Conservation (phyloP, 768 basidiomycete genomes). For the Termitomyces sp. region DNA sequence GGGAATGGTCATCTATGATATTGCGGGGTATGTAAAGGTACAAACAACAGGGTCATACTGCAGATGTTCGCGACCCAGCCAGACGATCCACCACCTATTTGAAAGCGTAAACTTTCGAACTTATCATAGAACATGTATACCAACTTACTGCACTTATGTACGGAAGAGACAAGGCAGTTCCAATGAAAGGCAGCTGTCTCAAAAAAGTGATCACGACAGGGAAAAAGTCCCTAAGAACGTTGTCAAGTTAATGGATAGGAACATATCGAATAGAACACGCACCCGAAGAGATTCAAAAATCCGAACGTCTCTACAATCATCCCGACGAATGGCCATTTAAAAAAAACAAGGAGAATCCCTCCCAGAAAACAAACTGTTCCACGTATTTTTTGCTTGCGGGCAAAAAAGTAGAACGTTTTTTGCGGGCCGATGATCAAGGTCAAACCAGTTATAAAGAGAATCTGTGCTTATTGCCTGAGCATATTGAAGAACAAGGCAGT, state of each 20-base stretch:
- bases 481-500: neutral
- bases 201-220: conserved; percentile 97
- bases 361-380: conserved; percentile 87
- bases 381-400: conserved; percentile 89
- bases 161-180: conserved; percentile 79
- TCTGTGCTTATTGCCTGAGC: conserved; percentile 37
- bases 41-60: conserved; percentile 37
- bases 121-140: neutral
- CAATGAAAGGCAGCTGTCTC: conserved; percentile 89
- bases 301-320: conserved; percentile 94
- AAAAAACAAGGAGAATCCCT: conserved; percentile 87
- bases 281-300: conserved; percentile 98
- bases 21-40: conserved; percentile 7
- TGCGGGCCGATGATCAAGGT: conserved; percentile 96
- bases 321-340: conserved; percentile 93
- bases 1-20: neutral
- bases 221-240: conserved; percentile 83
- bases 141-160: conserved; percentile 78
- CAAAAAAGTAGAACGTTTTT: conserved; percentile 98
- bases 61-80: conserved; percentile 73
- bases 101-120: neutral
- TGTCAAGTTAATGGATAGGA: neutral
- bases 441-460: conserved; percentile 90
- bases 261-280: conserved; percentile 12
- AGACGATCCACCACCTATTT: conserved; percentile 70